phyloP scores from a whole-genome alignment of 2,329 filamentous ascomycete species.

The Ceratocystis albifundus region DNA sequence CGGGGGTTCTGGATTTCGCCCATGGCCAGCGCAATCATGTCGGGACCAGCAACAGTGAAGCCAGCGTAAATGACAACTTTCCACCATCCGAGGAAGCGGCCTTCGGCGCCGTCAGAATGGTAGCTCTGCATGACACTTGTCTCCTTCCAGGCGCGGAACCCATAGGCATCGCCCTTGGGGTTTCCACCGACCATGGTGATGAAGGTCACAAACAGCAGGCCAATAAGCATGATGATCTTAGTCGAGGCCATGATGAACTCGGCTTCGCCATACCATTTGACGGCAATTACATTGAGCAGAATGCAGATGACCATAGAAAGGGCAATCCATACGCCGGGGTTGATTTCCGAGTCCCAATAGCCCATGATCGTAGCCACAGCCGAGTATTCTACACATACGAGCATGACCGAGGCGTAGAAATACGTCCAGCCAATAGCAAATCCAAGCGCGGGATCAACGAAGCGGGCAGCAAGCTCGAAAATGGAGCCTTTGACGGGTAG shows the following conservation, averaged over 20 bases:
- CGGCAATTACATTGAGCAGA: constrained; percentile 38
- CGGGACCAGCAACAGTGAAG: constrained; percentile 57
- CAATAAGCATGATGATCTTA: constrained; percentile 40
- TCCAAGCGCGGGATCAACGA: constrained; percentile 46
- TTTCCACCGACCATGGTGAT: constrained; percentile 59
- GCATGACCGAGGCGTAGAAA: constrained; percentile 38
- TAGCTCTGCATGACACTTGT: constrained; percentile 31
- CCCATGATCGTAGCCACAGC: constrained; percentile 37
- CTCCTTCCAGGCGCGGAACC: constrained; percentile 47
- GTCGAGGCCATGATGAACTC: constrained; percentile 47
- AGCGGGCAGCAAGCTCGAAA: constrained; percentile 44
- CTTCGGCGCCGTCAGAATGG: constrained; percentile 38
- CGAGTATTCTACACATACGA: constrained; percentile 37
- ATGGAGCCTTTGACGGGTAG: constrained; percentile 44
- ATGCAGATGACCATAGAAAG: constrained; percentile 38
- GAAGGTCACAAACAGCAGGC: constrained; percentile 52
- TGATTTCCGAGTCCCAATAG: constrained; percentile 35
- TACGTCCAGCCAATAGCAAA: constrained; percentile 46
- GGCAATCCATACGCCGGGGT: constrained; percentile 40
- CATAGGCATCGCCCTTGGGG: constrained; percentile 49
- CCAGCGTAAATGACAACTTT: constrained; percentile 51
- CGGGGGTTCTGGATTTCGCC: constrained; percentile 55
- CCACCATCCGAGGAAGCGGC: constrained; percentile 49
- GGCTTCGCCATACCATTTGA: constrained; percentile 36
- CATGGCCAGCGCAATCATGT: constrained; percentile 48